Evolutionary conservation across 306 rosid species (phyloP).

Genomic region (Quercus gilva): DNA sequence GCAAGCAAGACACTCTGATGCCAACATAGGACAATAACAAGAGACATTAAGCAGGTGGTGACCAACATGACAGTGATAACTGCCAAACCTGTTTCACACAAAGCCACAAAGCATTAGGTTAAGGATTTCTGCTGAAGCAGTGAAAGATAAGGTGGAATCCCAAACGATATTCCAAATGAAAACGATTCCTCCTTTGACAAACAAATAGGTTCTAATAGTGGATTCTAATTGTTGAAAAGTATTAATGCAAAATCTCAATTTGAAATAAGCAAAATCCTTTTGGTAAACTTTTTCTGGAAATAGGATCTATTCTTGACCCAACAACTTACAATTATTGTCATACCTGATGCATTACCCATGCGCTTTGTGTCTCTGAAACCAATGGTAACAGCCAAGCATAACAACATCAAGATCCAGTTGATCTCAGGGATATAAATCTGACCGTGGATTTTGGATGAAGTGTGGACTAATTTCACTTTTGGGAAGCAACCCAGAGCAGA

Average conservation of each 20-base stretch:
- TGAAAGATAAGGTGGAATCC: background rate
- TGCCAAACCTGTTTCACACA: conserved; percentile 73
- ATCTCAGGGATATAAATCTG: conserved; percentile 95
- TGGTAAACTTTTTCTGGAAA: background rate
- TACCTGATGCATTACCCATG: conserved; percentile 94
- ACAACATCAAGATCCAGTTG: conserved; percentile 87
- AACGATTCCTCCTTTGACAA: background rate
- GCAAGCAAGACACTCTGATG: conserved; percentile 60
- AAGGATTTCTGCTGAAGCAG: conserved; percentile 7
- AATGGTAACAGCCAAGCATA: conserved; percentile 81
- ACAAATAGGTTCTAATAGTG: background rate
- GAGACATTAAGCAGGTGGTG: conserved; percentile 95
- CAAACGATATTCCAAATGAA: background rate
- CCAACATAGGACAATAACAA: conserved; percentile 88
- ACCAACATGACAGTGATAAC: conserved; percentile 97
- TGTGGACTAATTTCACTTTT: conserved; percentile 82
- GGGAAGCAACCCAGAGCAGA: conserved; percentile 91
- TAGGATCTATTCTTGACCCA: background rate
- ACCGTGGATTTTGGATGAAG: conserved; percentile 91
- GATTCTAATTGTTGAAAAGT: background rate
- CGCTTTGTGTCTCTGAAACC: conserved; percentile 86
- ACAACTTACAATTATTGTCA: conserved; percentile 14
- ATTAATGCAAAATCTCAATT: background rate
- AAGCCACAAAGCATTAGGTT: conserved; percentile 12
- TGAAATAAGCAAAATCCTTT: background rate